Evolutionary conservation across 129 eudicot genomes (phyloP).

Genomic region (Sambucus nigra): DNA sequence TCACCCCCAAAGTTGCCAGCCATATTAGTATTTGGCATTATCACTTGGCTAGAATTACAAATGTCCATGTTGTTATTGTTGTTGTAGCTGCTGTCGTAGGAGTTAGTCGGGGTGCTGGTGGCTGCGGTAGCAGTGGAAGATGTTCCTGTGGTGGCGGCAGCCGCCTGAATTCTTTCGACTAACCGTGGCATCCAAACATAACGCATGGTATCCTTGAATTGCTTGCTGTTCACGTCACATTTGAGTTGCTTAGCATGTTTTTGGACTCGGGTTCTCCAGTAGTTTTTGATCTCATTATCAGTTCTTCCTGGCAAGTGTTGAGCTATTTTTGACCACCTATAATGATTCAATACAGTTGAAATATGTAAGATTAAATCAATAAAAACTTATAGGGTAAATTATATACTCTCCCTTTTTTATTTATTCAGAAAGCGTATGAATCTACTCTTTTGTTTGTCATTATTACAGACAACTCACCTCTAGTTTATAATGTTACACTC

Average conservation of each 20-base stretch:
- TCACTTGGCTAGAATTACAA: conserved; percentile 22
- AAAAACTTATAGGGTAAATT: no score
- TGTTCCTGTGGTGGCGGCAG: conserved; percentile 33
- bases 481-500: no score
- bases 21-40: conserved; percentile 26
- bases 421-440: no score
- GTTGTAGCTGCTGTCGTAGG: conserved; percentile 16
- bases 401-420: no score
- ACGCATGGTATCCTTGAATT: conserved; percentile 88
- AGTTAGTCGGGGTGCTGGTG: conserved; percentile 17
- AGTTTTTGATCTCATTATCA: conserved; percentile 81
- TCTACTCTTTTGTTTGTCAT: no score
- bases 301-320: conserved; percentile 92
- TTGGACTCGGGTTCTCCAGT: conserved; percentile 83
- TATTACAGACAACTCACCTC: no score
- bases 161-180: conserved; percentile 77
- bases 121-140: conserved; percentile 12
- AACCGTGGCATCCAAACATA: conserved; percentile 97
- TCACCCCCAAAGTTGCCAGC: conserved; percentile 11
- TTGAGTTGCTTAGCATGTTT: conserved; percentile 89
- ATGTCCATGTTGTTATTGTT: conserved; percentile 15
- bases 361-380: neutral
- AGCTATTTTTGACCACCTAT: conserved; percentile 82
- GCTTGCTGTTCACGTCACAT: conserved; percentile 96
- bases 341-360: no score